phyloP scores from a whole-genome alignment of 768 basidiomycete species.

The Termitomyces sp. region DNA sequence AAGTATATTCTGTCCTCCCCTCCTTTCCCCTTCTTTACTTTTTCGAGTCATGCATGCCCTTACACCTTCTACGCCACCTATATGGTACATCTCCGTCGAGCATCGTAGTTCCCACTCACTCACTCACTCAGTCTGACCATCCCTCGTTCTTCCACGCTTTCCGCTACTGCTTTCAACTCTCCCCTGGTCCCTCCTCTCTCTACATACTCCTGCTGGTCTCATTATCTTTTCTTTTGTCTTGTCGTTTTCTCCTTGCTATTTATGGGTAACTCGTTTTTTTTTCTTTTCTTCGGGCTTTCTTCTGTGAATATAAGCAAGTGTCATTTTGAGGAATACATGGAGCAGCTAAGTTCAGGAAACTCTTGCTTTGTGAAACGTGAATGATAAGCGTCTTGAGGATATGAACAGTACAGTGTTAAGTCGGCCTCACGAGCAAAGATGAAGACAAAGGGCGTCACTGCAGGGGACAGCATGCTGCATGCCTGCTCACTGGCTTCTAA shows the following conservation, averaged over 20 bases:
- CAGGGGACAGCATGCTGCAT: too few relatives aligned
- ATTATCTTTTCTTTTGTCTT: not conserved
- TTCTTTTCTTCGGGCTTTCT: not conserved
- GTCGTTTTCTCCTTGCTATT: not conserved
- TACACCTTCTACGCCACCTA: not conserved
- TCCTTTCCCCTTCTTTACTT: not conserved
- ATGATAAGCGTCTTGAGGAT: too few relatives aligned
- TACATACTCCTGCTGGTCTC: not conserved
- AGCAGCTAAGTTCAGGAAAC: too few relatives aligned
- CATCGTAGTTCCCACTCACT: not conserved
- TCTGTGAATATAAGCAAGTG: not conserved
- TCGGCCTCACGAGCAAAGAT: too few relatives aligned
- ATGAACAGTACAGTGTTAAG: too few relatives aligned
- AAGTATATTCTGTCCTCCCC: not conserved
- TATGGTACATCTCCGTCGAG: too few relatives aligned
- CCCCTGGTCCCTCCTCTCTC: not conserved
- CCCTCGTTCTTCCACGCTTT: not conserved
- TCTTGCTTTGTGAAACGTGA: too few relatives aligned
- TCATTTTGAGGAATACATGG: too few relatives aligned
- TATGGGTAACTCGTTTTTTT: not conserved
- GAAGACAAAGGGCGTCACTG: too few relatives aligned
- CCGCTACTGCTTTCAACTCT: not conserved
- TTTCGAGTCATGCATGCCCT: not conserved
- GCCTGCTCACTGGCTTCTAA: too few relatives aligned
- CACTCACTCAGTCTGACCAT: not conserved